phyloP scores from a whole-genome alignment of 306 rosid species.

The Heteromeles arbutifolia region DNA sequence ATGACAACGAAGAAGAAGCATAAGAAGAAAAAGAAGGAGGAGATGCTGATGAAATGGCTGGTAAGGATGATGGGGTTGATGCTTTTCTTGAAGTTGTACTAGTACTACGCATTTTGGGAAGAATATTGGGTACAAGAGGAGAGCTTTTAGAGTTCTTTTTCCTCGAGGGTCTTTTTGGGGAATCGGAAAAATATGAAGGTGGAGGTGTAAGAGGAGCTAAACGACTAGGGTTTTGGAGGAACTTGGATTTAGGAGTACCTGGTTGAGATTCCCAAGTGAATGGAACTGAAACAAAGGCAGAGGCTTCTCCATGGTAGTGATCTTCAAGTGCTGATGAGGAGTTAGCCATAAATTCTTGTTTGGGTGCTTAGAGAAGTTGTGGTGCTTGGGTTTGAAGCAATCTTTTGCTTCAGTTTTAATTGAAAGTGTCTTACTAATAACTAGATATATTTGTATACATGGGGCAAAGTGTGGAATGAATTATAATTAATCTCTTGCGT shows the following conservation, averaged over 20 bases:
- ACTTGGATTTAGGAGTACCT: constrained; percentile 70
- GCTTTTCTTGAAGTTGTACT: constrained; percentile 6
- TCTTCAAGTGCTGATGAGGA: constrained; percentile 8
- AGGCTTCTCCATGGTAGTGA: constrained; percentile 22
- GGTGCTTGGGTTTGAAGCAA: background rate
- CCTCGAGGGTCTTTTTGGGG: constrained; percentile 17
- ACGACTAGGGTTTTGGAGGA: constrained; percentile 22
- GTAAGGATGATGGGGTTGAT: background rate
- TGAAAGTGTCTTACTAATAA: background rate
- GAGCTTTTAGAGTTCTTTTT: constrained; percentile 17
- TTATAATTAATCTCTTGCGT: background rate
- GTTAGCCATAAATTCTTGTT: background rate
- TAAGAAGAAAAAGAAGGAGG: constrained; percentile 19
- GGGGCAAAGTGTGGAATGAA: background rate
- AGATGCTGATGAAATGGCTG: constrained; percentile 9
- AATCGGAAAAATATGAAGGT: constrained; percentile 38
- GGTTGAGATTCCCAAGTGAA: constrained; percentile 86
- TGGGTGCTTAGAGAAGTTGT: constrained; percentile 12
- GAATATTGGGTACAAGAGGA: constrained; percentile 27
- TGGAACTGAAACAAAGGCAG: constrained; percentile 34
- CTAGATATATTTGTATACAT: background rate
- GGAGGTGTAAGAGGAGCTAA: constrained; percentile 90
- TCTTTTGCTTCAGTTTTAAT: background rate
- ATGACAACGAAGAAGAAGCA: constrained; percentile 16
- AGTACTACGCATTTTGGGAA: constrained; percentile 24